phyloP scores from a whole-genome alignment of 768 basidiomycete genomes.

The Pulveroboletus sp. region DNA sequence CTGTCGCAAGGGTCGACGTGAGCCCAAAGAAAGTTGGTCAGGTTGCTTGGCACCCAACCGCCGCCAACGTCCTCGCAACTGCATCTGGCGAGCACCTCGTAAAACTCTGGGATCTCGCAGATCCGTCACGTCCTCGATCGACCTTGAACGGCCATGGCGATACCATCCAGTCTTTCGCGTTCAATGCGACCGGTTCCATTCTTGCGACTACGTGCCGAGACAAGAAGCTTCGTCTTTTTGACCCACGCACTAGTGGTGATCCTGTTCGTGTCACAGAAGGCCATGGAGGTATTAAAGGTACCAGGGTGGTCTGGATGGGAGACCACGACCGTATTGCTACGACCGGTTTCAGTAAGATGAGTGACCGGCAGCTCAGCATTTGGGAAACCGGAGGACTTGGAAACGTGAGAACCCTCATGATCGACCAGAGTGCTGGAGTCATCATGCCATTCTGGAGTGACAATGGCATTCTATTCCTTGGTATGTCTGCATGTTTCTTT shows the following conservation, averaged over 20 bases:
- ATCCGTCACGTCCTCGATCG: constrained; percentile 56
- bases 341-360: constrained; percentile 96
- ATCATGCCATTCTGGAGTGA: constrained; percentile 98
- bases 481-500: constrained; percentile 33
- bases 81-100: constrained; percentile 81
- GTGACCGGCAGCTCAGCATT: constrained; percentile 82
- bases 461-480: constrained; percentile 85
- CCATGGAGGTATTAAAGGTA: constrained; percentile 90
- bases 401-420: constrained; percentile 68
- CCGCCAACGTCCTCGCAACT: constrained; percentile 78
- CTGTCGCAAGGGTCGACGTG: constrained; percentile 73
- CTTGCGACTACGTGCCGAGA: constrained; percentile 91
- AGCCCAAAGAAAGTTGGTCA: constrained; percentile 90
- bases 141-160: constrained; percentile 77
- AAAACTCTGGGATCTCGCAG: constrained; percentile 87
- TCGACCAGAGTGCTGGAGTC: constrained; percentile 91
- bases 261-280: constrained; percentile 80
- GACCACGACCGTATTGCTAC: constrained; percentile 84
- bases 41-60: constrained; percentile 90
- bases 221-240: constrained; percentile 87
- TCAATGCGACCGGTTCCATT: constrained; percentile 74
- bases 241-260: constrained; percentile 78
- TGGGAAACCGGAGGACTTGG: constrained; percentile 83
- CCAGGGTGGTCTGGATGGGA: constrained; percentile 88
- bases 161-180: constrained; percentile 80